phyloP scores from a whole-genome alignment of 2,329 filamentous ascomycete species.

The Fusarium decemcellulare region DNA sequence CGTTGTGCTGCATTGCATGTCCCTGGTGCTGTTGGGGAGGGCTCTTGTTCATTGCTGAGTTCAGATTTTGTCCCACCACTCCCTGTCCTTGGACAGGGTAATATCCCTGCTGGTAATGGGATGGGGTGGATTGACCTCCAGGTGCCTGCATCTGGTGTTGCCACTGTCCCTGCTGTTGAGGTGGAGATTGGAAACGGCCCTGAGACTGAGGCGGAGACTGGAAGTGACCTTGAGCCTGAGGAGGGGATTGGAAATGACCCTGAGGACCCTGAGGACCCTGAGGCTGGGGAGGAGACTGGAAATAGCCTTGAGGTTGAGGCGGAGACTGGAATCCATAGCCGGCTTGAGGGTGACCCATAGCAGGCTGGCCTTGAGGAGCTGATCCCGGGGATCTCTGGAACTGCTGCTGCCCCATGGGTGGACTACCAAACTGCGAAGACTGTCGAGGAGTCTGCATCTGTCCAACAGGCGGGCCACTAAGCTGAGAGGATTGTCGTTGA shows the following conservation, averaged over 20 bases:
- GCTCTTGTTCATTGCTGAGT: conserved; percentile 31
- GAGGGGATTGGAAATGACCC: conserved; percentile 4
- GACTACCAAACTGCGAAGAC: conserved; percentile 34
- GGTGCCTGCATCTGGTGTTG: conserved; percentile 27
- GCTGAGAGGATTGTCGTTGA: conserved; percentile 30
- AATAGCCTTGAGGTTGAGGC: conserved; percentile 16
- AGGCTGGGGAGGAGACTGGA: neutral
- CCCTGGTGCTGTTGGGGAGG: conserved; percentile 23
- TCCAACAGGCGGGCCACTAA: conserved; percentile 27
- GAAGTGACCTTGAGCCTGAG: neutral
- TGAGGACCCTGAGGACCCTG: neutral
- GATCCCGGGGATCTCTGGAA: conserved; percentile 22
- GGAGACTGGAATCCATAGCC: conserved; percentile 23
- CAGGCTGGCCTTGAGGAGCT: conserved; percentile 13
- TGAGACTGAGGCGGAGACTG: conserved; percentile 8
- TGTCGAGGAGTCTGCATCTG: conserved; percentile 37
- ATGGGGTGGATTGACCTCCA: conserved; percentile 53
- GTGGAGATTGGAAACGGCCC: conserved; percentile 14
- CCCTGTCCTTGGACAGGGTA: conserved; percentile 55
- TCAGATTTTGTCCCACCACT: conserved; percentile 45
- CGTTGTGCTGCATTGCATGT: conserved; percentile 16
- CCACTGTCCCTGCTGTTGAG: conserved; percentile 28
- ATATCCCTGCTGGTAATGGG: conserved; percentile 57
- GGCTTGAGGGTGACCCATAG: conserved; percentile 24
- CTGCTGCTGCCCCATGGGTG: conserved; percentile 33